These are phyloP conservation scores for Fraxinus albicans DNA, from an alignment of 305 asterid species.

Conservation along the genomic window DNA sequence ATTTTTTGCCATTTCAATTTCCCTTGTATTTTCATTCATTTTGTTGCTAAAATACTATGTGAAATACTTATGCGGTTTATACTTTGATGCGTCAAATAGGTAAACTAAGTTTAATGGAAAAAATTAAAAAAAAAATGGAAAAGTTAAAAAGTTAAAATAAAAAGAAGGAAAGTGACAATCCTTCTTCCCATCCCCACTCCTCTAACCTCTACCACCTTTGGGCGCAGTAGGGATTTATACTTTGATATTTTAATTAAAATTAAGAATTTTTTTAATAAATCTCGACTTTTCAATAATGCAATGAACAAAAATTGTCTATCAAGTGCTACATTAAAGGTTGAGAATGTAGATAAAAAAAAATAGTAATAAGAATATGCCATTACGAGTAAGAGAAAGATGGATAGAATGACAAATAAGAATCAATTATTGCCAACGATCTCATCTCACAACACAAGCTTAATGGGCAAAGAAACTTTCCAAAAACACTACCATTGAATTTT, in stretches of 20 bases:
- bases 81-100: neutral
- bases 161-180: neutral
- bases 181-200: neutral
- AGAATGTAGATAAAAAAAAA: neutral
- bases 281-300: neutral
- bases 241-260: neutral
- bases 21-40: neutral
- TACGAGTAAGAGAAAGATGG: neutral
- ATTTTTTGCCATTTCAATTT: neutral
- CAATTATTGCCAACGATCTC: neutral
- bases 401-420: neutral
- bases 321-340: neutral
- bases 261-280: neutral
- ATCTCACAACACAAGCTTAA: neutral
- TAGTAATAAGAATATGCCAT: too few species aligned
- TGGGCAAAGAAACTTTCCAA: neutral
- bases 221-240: neutral
- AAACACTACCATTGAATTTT: neutral
- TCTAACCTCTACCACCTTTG: neutral
- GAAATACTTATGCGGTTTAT: neutral
- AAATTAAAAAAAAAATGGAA: neutral
- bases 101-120: neutral
- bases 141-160: neutral
- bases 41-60: neutral
- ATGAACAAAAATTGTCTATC: neutral